Conservation (phyloP, 345 rosid genomes). For the Eucalyptus erythrocorys region DNA sequence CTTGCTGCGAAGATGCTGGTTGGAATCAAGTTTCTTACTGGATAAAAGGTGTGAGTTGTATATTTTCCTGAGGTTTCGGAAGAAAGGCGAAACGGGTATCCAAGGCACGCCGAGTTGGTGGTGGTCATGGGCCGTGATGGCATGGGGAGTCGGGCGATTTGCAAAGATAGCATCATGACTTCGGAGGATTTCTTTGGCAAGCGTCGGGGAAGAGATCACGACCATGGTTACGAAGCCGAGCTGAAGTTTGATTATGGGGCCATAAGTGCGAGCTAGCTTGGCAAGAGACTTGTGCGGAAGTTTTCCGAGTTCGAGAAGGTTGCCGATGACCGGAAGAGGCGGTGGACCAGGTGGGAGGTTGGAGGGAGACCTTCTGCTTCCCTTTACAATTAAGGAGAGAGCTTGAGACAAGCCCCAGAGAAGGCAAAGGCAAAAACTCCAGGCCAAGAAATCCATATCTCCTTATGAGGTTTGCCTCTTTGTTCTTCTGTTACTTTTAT, state of each 20-base stretch:
- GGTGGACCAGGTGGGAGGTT: not conserved
- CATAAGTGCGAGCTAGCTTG: constrained; percentile 3
- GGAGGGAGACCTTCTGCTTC: not conserved
- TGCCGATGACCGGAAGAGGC: constrained; percentile 3
- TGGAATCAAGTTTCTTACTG: constrained; percentile 1
- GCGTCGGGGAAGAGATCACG: not conserved
- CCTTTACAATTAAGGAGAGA: not conserved
- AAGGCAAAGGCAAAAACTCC: not conserved
- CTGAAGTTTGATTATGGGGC: constrained; percentile 9
- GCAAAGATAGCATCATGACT: not conserved
- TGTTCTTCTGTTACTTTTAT: not conserved
- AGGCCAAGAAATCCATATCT: not conserved
- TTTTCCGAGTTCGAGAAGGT: constrained; percentile 5
- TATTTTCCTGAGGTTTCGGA: constrained; percentile 4
- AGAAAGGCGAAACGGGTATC: not conserved
- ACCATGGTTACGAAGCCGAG: constrained; percentile 2
- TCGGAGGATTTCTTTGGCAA: constrained; percentile 8
- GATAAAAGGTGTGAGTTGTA: not conserved
- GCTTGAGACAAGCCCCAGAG: not conserved
- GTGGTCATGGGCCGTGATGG: not conserved
- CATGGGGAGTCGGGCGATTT: not conserved
- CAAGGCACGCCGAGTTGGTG: not conserved
- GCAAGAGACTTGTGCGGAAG: constrained; percentile 1
- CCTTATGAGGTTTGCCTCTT: not conserved
- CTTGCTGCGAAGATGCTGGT: not conserved